These are phyloP conservation scores for Trichopus zeylanicus DNA, from an alignment of 116 monocot species.

Conservation along the genomic window DNA sequence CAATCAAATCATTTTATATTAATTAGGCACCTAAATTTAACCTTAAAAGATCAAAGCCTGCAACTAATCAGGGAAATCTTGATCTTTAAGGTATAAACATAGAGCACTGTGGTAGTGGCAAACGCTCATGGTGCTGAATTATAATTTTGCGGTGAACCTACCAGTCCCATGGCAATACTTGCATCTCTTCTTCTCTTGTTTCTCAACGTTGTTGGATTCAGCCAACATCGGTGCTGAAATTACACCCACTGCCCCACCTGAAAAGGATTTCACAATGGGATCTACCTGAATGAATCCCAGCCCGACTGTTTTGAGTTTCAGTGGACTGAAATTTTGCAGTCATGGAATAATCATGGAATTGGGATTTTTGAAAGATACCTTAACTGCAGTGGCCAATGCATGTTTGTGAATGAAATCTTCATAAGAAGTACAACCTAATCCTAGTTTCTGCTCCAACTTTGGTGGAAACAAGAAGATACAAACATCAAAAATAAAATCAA, in stretches of 20 bases:
- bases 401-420: slow-evolving; percentile 79
- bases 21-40: too few species aligned
- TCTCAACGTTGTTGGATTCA: slow-evolving; percentile 82
- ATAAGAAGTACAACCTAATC: slow-evolving; percentile 85
- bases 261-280: slow-evolving; percentile 88
- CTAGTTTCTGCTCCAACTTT: slow-evolving; percentile 83
- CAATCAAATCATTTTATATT: too few species aligned
- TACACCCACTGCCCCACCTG: slow-evolving; percentile 89
- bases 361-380: slow-evolving; percentile 43
- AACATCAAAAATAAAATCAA: not conserved
- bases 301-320: slow-evolving; percentile 2
- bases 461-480: not conserved
- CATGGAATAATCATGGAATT: not conserved
- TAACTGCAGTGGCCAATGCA: slow-evolving; percentile 81
- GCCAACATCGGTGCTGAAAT: slow-evolving; percentile 86
- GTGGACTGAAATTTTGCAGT: not conserved
- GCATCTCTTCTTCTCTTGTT: slow-evolving; percentile 91
- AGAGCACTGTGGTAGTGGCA: too few species aligned
- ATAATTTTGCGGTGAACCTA: slow-evolving; percentile 6
- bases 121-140: too few species aligned
- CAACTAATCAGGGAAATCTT: too few species aligned
- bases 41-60: too few species aligned
- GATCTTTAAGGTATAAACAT: too few species aligned
- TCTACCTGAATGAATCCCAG: slow-evolving; percentile 77
- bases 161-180: slow-evolving; percentile 88